Evolutionary conservation across 352 stramenopile genomes (phyloP), one percentile per base, ranked within the genome.

Genomic region (Stramenopiles sp.): DNA sequence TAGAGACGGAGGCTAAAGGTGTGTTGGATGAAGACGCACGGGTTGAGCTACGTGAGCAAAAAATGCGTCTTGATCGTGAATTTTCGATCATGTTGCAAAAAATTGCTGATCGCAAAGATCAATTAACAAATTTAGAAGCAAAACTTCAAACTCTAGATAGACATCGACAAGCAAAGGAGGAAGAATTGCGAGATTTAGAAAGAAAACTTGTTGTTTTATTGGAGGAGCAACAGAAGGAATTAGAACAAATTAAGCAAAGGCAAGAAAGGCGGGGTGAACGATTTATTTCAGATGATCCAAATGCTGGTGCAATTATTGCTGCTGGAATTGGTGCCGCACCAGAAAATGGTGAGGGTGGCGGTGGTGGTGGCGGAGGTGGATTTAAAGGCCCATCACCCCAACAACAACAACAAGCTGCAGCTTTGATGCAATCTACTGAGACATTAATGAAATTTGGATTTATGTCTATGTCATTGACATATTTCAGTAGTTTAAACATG

Each of bases 381-480:
- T 13, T 20, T 33, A 73, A 30, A 7, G 86, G 86, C 27, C 86
- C 87, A 31, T 86, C 83, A 7, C 79, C 85, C 32, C 85, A 94
- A 78, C 90, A 97, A 83, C 90, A 91, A 32, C 86, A 95, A 63
- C 89, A 97, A 79, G 89, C 89, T 1, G 88, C 89, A 31, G 85
- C 88, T 23, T 87, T 97, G 31, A 97, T 97, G 89, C 89, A 97
- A 82, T 96, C 90, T 29, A 97, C 93, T 20, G 93, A 98, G 87
- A 96, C 91, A 27, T 93, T 98, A 86, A 97, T 98, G 93, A 98
- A 98, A 85, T 98, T 98, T 82, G 93, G 93, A 32, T 98, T 98
- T 84, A 97, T 97, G 92, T 95, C 88, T 82, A 98, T 97, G 92
- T 95, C 87, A 73, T 95, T 98, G 88, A 97, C 93, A 6, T 98